A percentile compares a stretch with the other conserved stretches of the same genome.
These are phyloP conservation scores for Pseudofabraea citricarpa DNA, from an alignment of 2,329 filamentous ascomycete species.

Conservation along the genomic window DNA sequence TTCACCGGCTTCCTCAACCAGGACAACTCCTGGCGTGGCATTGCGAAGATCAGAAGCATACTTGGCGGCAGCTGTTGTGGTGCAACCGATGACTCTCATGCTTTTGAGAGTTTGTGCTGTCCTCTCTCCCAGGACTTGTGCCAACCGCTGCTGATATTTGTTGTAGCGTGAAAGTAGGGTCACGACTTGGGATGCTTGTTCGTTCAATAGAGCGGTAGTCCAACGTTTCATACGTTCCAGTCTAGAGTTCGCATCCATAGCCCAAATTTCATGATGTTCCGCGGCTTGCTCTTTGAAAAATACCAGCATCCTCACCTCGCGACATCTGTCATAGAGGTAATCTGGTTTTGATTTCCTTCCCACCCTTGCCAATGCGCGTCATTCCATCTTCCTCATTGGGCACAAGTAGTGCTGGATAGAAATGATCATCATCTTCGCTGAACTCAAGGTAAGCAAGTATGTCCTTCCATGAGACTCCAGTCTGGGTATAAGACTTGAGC, in stretches of 20 bases:
- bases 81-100: constrained; percentile 63
- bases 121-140: constrained; percentile 38
- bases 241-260: constrained; percentile 36
- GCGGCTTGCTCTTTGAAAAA: constrained; percentile 32
- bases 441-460: constrained; percentile 44
- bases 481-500: constrained; percentile 1
- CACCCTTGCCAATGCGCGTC: constrained; percentile 37
- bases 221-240: constrained; percentile 35
- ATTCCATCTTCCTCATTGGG: constrained; percentile 43
- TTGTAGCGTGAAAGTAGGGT: constrained; percentile 37
- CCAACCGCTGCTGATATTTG: constrained; percentile 33
- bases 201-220: constrained; percentile 40
- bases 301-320: constrained; percentile 37
- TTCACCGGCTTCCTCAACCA: constrained; percentile 71
- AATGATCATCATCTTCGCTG: constrained; percentile 41
- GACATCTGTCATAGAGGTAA: constrained; percentile 52
- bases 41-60: constrained; percentile 48
- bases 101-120: constrained; percentile 39
- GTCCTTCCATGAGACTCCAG: constrained; percentile 10
- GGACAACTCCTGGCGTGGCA: constrained; percentile 51
- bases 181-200: constrained; percentile 40
- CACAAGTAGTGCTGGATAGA: constrained; percentile 51
- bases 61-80: constrained; percentile 66
- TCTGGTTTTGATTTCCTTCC: constrained; percentile 36
- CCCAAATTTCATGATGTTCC: constrained; percentile 44